Evolutionary conservation across 2,329 filamentous ascomycete genomes (phyloP).

Genomic region (Exserohilum rostratum): DNA sequence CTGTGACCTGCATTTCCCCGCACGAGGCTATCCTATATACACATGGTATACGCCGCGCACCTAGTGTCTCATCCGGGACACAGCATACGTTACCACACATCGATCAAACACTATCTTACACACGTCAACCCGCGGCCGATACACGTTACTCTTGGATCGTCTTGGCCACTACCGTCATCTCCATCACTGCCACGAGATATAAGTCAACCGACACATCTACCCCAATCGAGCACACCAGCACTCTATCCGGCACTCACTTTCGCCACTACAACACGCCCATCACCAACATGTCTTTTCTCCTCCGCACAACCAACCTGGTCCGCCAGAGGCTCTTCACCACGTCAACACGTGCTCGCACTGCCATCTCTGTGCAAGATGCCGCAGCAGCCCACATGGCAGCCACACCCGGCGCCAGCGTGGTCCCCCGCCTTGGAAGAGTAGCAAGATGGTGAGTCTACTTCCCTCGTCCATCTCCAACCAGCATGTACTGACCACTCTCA

Average conservation of each 20-base stretch:
- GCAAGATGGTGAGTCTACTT: conserved; percentile 36
- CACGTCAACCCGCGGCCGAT: conserved; percentile 26
- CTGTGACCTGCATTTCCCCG: conserved; percentile 36
- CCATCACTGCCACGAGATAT: conserved; percentile 5
- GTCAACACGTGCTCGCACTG: conserved; percentile 31
- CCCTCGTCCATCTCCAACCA: neutral
- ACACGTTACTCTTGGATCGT: conserved; percentile 21
- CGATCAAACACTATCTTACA: conserved; percentile 15
- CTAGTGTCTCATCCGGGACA: conserved; percentile 19
- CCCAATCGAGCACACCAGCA: conserved; percentile 5
- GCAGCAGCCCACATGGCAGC: conserved; percentile 34
- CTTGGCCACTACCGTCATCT: neutral
- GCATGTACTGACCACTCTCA: conserved; percentile 15
- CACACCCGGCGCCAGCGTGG: conserved; percentile 22
- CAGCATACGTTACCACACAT: conserved; percentile 16
- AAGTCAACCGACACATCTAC: conserved; percentile 9
- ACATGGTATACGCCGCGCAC: conserved; percentile 25
- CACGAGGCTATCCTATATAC: conserved; percentile 33
- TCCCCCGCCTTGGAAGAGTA: conserved; percentile 42
- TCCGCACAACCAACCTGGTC: conserved; percentile 30
- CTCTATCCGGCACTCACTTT: neutral
- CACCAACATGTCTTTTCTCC: conserved; percentile 39
- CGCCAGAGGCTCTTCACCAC: conserved; percentile 40
- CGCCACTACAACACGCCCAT: conserved; percentile 11
- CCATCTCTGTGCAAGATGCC: conserved; percentile 31